A percentile compares a stretch with the other conserved stretches of the same genome.
phyloP scores from a whole-genome alignment of 805 yeast genomes.

The Nakazawaea siamensis region DNA sequence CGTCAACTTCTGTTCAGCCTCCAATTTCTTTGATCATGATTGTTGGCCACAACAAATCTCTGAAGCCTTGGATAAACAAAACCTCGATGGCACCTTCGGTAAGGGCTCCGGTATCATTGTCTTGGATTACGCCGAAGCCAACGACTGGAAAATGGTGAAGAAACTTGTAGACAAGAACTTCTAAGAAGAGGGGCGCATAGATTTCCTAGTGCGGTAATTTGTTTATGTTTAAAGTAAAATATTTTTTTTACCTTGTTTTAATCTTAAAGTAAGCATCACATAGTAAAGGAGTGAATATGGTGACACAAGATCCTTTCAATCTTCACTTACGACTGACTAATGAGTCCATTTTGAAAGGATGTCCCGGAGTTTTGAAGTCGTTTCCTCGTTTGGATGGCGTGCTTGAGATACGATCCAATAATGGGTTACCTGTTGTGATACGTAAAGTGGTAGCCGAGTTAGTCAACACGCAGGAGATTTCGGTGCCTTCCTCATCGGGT shows the following conservation, averaged over 20 bases:
- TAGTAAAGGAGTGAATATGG: too few relatives aligned
- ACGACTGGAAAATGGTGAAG: constrained; percentile 51
- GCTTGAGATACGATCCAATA: constrained; percentile 43
- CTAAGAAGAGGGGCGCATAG: too few relatives aligned
- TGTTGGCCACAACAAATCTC: constrained; percentile 75
- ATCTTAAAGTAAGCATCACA: too few relatives aligned
- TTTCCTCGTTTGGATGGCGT: constrained; percentile 53
- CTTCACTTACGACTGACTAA: constrained; percentile 22
- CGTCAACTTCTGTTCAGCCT: constrained; percentile 66
- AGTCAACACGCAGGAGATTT: constrained; percentile 41
- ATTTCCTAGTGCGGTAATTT: too few relatives aligned
- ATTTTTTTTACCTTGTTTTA: too few relatives aligned
- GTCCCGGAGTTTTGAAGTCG: constrained; percentile 61
- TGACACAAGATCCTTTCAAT: not conserved
- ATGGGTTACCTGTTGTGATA: constrained; percentile 37
- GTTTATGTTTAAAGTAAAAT: too few relatives aligned
- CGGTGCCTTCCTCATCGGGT: constrained; percentile 26
- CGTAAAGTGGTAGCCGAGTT: constrained; percentile 41
- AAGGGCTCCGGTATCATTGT: constrained; percentile 59
- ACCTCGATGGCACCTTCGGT: constrained; percentile 38
- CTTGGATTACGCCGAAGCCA: constrained; percentile 56
- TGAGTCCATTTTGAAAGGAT: constrained; percentile 48
- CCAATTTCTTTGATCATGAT: constrained; percentile 59
- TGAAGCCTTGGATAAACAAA: constrained; percentile 34
- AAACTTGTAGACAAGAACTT: constrained; percentile 45